Evolutionary conservation across 345 rosid genomes (phyloP), one percentile per base, ranked within the genome.

Genomic region (Pelargonium nanum): DNA sequence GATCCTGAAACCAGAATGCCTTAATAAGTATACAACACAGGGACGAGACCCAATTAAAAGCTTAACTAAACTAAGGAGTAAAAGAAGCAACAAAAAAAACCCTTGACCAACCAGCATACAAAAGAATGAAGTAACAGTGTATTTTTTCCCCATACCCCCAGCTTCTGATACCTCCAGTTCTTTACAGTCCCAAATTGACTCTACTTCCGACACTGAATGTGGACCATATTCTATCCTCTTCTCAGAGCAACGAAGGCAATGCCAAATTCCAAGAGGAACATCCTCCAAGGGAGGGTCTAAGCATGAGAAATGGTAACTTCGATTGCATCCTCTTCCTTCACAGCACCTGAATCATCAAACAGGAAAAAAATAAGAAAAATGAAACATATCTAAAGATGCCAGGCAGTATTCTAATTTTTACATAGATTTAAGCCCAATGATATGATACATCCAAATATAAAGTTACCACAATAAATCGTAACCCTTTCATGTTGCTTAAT

Each of bases 201-300:
- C 85, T n/a, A 80, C 61, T 56, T 81, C 81, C 40, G 88, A 78
- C 56, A 83, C 63, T 25, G 85, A 66, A 63, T 67, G 68, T 50
- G 58, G 73, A 58, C 82, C 84, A 17, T 54, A 68, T 48, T 67
- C 65, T 52, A 78, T 67, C 76, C 65, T 83, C 77, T 81, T 81
- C 61, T 60, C 60, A 52, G 61, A 69, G 65, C 87, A 84, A 22
- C 59, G 24, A 61, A 24, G 40, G 70, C 85, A 84, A 55, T 74
- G 71, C 90, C 86, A 84, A 69, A 60, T 68, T 58, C 85, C 83
- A 51, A 55, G 68, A 60, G 85, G 74, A 44, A 69, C 55, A 68
- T 73, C 68, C 54, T 70, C 56, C 45, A 76, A 24, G 60, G 77
- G 70, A 54, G 80, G 83, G 65, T 69, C 69, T 21, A 82, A 57